Base-by-base conservation (phyloP, 352 stramenopile genomes). In the Globisporangium parvum region DNA sequence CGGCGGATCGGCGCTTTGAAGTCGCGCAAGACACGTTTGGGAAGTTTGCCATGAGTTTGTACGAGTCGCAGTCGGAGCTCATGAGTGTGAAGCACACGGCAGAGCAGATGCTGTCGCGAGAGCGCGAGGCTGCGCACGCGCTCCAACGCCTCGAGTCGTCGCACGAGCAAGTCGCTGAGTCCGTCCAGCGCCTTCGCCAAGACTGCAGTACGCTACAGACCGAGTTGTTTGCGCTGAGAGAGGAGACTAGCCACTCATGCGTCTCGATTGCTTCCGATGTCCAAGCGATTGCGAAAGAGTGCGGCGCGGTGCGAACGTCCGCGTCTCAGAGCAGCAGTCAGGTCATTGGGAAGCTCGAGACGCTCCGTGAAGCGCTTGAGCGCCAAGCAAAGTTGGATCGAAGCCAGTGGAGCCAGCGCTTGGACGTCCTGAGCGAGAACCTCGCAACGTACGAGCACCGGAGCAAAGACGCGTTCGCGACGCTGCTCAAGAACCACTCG, bases 401-500 rank as follows among this genome's bases (percentile, higher is more conserved):
- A 47, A 47, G 53, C 4, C 72, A 85, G 31, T 40, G 80, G 10
- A 57, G 18, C 10, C 71, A 85, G 46, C 74, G 77, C 6, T 31
- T 87, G 0, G 74, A 87, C n/a, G 57, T 66, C 4, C 26, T 85
- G 0, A 60, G 61, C 2, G 70, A 84, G 33, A 71, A 64, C 18
- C 54, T 84, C 2, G 26, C 48, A 0, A 62, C 63, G 1, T 66
- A 82, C 53, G 77, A 85, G 42, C 52, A 71, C 20, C 66, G 72
- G 5, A 74, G 66, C 0, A 76, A 80, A 37, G 68, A 80, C 5
- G 63, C 71, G 1, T 51, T 85, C 23, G 64, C 68, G 10, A 72
- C 65, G 10, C 44, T 85, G 26, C 51, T 85, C 23, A 85, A 87
- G 60, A 81, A 78, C 40, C 69, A 85, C 50, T 55, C 65, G 26